Conservation (phyloP, 352 stramenopile genomes). For the Saprolegnia parasitica region DNA sequence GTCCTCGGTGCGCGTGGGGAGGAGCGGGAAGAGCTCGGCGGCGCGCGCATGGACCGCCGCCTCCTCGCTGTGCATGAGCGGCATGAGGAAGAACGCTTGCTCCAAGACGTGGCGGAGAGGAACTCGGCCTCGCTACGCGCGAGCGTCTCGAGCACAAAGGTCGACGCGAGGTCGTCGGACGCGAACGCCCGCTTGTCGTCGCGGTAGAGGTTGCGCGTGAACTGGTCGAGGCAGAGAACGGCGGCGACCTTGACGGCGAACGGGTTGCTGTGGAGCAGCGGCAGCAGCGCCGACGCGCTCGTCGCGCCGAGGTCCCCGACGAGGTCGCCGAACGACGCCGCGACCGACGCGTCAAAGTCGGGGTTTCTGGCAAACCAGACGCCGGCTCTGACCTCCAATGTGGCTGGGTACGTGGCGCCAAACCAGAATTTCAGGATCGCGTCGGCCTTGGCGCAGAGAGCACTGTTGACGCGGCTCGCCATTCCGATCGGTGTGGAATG, state of each 20-base stretch:
- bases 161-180: conserved; percentile 35
- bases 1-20: conserved; percentile 10
- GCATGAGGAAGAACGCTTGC: conserved; percentile 24
- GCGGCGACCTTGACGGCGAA: conserved; percentile 4
- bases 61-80: conserved; percentile 54
- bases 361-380: conserved; percentile 12
- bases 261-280: neutral
- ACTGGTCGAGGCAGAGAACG: conserved; percentile 39
- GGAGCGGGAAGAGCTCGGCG: conserved; percentile 31
- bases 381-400: neutral
- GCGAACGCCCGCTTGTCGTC: conserved; percentile 43
- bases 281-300: neutral
- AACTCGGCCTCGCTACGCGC: conserved; percentile 27
- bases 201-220: conserved; percentile 54
- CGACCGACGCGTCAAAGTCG: neutral
- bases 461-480: too few species aligned
- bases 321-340: neutral
- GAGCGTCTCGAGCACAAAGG: conserved; percentile 28
- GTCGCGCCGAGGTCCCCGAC: neutral
- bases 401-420: neutral
- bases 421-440: conserved; percentile 17
- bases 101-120: conserved; percentile 32
- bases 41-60: conserved; percentile 30
- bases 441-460: neutral
- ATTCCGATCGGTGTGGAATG: too few species aligned